phyloP scores from a whole-genome alignment of 2,329 filamentous ascomycete species.

The Diaporthe ilicicola region DNA sequence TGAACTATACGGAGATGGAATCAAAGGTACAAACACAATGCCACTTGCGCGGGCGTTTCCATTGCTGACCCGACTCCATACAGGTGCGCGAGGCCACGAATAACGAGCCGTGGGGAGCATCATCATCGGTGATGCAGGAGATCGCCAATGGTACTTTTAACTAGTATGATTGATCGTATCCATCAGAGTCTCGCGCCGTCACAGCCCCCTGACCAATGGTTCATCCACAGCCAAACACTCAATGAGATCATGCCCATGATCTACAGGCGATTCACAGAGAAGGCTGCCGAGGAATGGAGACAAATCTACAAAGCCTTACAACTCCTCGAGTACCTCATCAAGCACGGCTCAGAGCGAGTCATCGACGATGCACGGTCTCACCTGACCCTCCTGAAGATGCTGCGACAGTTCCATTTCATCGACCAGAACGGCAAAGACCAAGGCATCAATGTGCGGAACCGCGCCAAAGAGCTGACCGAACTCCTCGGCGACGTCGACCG shows the following conservation, averaged over 20 bases:
- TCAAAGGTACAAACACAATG: slow-evolving; percentile 57
- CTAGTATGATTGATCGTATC: slow-evolving; percentile 72
- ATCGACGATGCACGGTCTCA: slow-evolving; percentile 97
- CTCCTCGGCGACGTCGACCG: slow-evolving; percentile 91
- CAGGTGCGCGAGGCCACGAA: slow-evolving; percentile 98
- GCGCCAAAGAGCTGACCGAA: slow-evolving; percentile 94
- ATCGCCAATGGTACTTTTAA: slow-evolving; percentile 98
- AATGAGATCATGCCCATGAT: slow-evolving; percentile 99
- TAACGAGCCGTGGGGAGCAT: slow-evolving; percentile 96
- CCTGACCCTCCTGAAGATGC: slow-evolving; percentile 95
- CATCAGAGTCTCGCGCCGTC: neutral
- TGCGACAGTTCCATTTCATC: slow-evolving; percentile 98
- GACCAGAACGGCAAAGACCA: slow-evolving; percentile 97
- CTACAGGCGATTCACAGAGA: slow-evolving; percentile 98
- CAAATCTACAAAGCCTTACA: slow-evolving; percentile 99
- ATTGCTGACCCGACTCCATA: slow-evolving; percentile 31
- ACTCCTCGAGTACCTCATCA: slow-evolving; percentile 92
- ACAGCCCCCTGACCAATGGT: slow-evolving; percentile 27
- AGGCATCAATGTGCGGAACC: slow-evolving; percentile 95
- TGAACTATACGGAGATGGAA: slow-evolving; percentile 98
- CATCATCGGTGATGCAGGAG: slow-evolving; percentile 90
- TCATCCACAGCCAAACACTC: slow-evolving; percentile 77
- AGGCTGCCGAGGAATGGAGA: slow-evolving; percentile 96
- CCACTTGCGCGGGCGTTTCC: slow-evolving; percentile 21
- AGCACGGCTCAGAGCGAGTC: slow-evolving; percentile 96